These are phyloP conservation scores for Gleditsia sinensis DNA, from an alignment of 306 rosid genomes.

Conservation along the genomic window DNA sequence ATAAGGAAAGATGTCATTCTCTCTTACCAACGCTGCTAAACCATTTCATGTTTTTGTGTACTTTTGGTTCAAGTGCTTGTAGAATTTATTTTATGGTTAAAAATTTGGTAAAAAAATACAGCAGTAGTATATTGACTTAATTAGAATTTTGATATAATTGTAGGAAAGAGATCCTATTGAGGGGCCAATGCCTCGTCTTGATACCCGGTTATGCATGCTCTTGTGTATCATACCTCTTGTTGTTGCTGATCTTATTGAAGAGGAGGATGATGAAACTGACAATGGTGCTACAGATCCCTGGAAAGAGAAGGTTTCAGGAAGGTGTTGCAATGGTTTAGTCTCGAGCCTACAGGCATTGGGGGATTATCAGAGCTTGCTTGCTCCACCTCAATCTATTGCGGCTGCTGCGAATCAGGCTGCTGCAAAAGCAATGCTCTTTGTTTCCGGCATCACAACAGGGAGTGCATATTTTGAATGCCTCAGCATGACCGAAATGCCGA, in stretches of 20 bases:
- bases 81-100: too few relatives aligned
- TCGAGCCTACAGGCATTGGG: slow-evolving; percentile 85
- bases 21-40: too few relatives aligned
- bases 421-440: slow-evolving; percentile 81
- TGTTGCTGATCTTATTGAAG: slow-evolving; percentile 82
- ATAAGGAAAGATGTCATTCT: too few relatives aligned
- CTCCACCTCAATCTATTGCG: slow-evolving; percentile 73
- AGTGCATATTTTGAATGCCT: slow-evolving; percentile 80
- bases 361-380: slow-evolving; percentile 78
- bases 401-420: slow-evolving; percentile 93
- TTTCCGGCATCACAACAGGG: slow-evolving; percentile 73
- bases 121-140: not conserved
- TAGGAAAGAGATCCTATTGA: slow-evolving; percentile 97
- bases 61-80: too few relatives aligned
- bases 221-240: slow-evolving; percentile 84
- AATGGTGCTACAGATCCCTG: slow-evolving; percentile 49
- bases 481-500: slow-evolving; percentile 68
- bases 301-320: slow-evolving; percentile 67
- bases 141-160: slow-evolving; percentile 15
- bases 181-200: slow-evolving; percentile 97
- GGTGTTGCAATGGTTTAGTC: slow-evolving; percentile 61
- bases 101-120: slow-evolving; percentile 3
- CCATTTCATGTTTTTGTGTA: too few relatives aligned
- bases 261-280: slow-evolving; percentile 71
- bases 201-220: slow-evolving; percentile 89